phyloP scores from a whole-genome alignment of 1,284 basidiomycete species.

The Anthracocystis panici-leucophaei region DNA sequence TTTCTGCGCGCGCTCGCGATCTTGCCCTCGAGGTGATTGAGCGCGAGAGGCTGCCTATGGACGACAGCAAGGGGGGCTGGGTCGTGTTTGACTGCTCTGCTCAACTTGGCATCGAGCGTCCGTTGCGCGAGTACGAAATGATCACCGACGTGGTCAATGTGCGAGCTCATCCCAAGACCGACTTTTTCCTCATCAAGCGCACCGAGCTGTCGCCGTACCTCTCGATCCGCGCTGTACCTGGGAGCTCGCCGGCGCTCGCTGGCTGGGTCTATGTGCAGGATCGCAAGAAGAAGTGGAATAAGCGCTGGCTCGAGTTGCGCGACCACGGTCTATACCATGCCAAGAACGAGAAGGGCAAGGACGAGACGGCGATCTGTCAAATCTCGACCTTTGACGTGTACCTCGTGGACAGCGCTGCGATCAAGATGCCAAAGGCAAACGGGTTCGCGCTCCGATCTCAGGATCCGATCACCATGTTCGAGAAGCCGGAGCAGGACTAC shows the following conservation, averaged over 20 bases:
- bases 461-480: conserved; percentile 58
- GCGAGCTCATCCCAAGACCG: conserved; percentile 44
- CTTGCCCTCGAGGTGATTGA: conserved; percentile 54
- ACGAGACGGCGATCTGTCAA: conserved; percentile 59
- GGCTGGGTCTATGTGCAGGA: conserved; percentile 65
- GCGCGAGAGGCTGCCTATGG: conserved; percentile 50
- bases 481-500: conserved; percentile 64
- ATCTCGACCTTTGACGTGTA: conserved; percentile 66
- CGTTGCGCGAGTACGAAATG: conserved; percentile 67
- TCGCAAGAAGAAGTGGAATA: conserved; percentile 63
- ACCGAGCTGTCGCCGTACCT: conserved; percentile 61
- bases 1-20: conserved; percentile 57
- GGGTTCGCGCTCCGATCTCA: conserved; percentile 64
- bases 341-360: conserved; percentile 67
- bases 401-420: conserved; percentile 51
- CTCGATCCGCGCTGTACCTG: conserved; percentile 54
- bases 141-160: conserved; percentile 57
- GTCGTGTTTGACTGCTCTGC: conserved; percentile 63
- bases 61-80: conserved; percentile 61
- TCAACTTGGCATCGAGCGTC: conserved; percentile 63
- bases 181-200: conserved; percentile 63
- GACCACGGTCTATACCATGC: conserved; percentile 65
- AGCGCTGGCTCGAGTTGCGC: conserved; percentile 67
- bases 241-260: conserved; percentile 56
- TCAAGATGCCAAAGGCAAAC: conserved; percentile 61